Evolutionary conservation across 176 grass and related monocot species (phyloP).

Genomic region (Panicum miliaceum): DNA sequence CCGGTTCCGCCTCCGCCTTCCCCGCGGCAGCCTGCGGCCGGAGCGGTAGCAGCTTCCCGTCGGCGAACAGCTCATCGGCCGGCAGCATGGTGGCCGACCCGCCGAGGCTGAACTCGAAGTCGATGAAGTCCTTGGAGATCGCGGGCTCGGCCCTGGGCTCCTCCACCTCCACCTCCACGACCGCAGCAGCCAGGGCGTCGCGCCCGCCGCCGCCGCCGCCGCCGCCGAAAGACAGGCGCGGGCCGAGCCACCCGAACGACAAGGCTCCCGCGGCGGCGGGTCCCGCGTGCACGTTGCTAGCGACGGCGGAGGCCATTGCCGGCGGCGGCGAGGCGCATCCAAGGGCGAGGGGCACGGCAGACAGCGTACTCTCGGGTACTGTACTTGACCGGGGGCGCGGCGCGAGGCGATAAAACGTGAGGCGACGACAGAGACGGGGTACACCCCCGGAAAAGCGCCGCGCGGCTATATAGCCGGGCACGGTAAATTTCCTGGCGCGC

Average conservation of each 20-base stretch:
- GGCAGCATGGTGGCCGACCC: slow-evolving; percentile 73
- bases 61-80: slow-evolving; percentile 86
- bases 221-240: slow-evolving; percentile 58
- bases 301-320: slow-evolving; percentile 86
- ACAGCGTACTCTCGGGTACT: slow-evolving; percentile 29
- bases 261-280: slow-evolving; percentile 32
- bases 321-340: slow-evolving; percentile 49
- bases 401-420: slow-evolving; percentile 1
- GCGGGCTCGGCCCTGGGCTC: not conserved
- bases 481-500: slow-evolving; percentile 27
- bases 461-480: slow-evolving; percentile 40
- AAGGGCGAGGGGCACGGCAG: not conserved
- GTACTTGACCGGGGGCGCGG: slow-evolving; percentile 33
- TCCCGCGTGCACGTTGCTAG: slow-evolving; percentile 54
- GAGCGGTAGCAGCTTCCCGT: slow-evolving; percentile 88
- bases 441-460: not conserved
- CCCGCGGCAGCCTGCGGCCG: slow-evolving; percentile 2
- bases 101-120: slow-evolving; percentile 85
- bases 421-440: slow-evolving; percentile 24
- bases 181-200: not conserved
- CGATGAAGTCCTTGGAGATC: slow-evolving; percentile 68
- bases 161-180: not conserved
- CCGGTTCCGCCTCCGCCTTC: not conserved
- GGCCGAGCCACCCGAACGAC: slow-evolving; percentile 63
- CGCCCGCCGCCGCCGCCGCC: slow-evolving; percentile 4